These are phyloP conservation scores for Stygiomarasmius scandens DNA, from an alignment of 1,284 basidiomycete species.

Conservation along the genomic window DNA sequence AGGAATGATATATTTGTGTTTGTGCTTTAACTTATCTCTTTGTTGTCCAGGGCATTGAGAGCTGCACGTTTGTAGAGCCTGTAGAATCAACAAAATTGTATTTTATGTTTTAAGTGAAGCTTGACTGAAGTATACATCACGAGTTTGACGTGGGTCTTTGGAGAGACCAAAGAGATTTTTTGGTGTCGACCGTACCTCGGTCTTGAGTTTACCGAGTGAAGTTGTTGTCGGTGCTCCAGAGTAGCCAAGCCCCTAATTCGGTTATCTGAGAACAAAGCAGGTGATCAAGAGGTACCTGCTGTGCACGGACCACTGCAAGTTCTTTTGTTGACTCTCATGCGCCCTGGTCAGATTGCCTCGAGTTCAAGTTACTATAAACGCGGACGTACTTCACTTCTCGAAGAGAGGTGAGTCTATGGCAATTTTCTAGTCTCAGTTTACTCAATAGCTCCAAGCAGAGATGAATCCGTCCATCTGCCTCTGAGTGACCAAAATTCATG, in stretches of 20 bases:
- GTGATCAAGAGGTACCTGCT: background rate
- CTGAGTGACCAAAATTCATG: constrained; percentile 73
- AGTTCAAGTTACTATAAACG: constrained; percentile 10
- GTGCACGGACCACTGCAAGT: background rate
- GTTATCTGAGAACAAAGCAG: background rate
- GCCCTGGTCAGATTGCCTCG: background rate
- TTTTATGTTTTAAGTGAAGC: background rate
- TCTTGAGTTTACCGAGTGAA: too few relatives aligned
- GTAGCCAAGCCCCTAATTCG: too few relatives aligned
- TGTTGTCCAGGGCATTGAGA: too few relatives aligned
- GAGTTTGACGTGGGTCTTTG: too few relatives aligned
- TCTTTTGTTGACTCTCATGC: constrained; percentile 2
- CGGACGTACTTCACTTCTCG: background rate
- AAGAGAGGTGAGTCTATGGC: constrained; percentile 11
- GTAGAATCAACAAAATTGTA: background rate
- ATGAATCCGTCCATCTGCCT: constrained; percentile 42
- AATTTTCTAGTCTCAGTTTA: background rate
- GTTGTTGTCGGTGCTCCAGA: too few relatives aligned
- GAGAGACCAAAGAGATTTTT: too few relatives aligned
- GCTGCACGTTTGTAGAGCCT: background rate
- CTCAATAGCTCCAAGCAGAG: constrained; percentile 28
- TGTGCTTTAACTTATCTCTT: too few relatives aligned
- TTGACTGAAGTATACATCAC: too few relatives aligned
- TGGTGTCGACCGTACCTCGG: too few relatives aligned
- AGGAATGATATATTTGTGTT: too few relatives aligned